phyloP scores from a whole-genome alignment of 306 rosid genomes.

The Ceratonia siliqua region DNA sequence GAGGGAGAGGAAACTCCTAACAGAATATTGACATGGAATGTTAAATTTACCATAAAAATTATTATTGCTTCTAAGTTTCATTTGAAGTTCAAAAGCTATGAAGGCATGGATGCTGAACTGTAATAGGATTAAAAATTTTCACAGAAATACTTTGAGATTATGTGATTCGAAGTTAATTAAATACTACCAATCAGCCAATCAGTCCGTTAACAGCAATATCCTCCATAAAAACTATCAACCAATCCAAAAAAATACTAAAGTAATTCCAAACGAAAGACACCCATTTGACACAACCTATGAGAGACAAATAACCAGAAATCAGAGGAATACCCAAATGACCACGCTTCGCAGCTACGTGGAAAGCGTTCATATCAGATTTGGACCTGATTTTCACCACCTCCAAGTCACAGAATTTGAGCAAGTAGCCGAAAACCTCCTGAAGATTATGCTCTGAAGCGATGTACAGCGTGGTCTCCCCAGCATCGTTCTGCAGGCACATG shows the following conservation, averaged over 20 bases:
- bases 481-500: constrained; percentile 75
- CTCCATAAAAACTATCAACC: background rate
- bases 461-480: constrained; percentile 68
- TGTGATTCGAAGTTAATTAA: background rate
- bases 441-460: constrained; percentile 68
- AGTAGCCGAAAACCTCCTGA: constrained; percentile 55
- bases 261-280: background rate
- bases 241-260: background rate
- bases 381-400: constrained; percentile 72
- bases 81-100: constrained; percentile 2
- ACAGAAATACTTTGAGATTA: background rate
- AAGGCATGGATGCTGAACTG: background rate
- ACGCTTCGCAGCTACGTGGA: constrained; percentile 78
- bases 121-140: background rate
- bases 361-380: constrained; percentile 70
- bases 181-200: background rate
- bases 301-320: background rate
- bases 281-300: constrained; percentile 1
- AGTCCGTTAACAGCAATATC: background rate
- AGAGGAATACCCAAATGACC: constrained; percentile 72
- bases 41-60: background rate
- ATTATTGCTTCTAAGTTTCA: background rate
- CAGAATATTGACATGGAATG: background rate
- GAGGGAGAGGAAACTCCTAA: background rate
- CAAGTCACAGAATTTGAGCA: constrained; percentile 57